Evolutionary conservation across 371 early-diverging fungal genomes (phyloP).

Genomic region (Choanephora cucurbitarum): DNA sequence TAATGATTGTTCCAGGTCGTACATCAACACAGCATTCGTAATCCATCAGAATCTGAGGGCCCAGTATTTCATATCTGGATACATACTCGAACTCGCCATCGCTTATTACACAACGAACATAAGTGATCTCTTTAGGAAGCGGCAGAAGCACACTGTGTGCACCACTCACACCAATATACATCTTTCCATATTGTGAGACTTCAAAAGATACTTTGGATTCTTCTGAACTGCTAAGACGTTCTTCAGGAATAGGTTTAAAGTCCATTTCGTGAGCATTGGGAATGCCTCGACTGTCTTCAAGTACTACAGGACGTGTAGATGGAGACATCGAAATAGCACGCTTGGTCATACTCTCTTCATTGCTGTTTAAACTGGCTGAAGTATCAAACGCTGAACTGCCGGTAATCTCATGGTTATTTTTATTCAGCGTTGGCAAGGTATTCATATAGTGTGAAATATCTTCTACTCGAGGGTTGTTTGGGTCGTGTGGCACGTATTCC

Average conservation of each 20-base stretch:
- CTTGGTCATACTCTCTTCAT: slow-evolving; percentile 5
- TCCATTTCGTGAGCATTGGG: slow-evolving; percentile 30
- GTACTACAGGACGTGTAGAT: not conserved
- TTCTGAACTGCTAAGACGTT: not conserved
- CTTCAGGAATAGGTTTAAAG: not conserved
- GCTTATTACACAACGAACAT: slow-evolving; percentile 40
- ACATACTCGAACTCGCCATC: slow-evolving; percentile 44
- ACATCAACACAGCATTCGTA: slow-evolving; percentile 50
- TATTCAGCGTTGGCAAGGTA: slow-evolving; percentile 6
- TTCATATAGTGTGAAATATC: slow-evolving; percentile 32
- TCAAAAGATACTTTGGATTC: slow-evolving; percentile 15
- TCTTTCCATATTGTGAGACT: slow-evolving; percentile 22
- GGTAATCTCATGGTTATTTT: not conserved
- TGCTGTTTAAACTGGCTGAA: slow-evolving; percentile 1
- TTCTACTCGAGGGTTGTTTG: slow-evolving; percentile 23
- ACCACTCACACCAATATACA: slow-evolving; percentile 37
- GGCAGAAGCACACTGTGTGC: slow-evolving; percentile 36
- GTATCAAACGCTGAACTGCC: slow-evolving; percentile 13
- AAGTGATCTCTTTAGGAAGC: slow-evolving; percentile 38
- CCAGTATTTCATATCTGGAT: slow-evolving; percentile 36
- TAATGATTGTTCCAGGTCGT: slow-evolving; percentile 44
- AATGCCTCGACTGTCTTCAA: slow-evolving; percentile 14
- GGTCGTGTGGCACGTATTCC: slow-evolving; percentile 12
- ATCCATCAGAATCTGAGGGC: slow-evolving; percentile 37
- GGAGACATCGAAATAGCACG: slow-evolving; percentile 3